Conservation (phyloP, 495 filamentous ascomycete species). For the Aspergillus campestris region DNA sequence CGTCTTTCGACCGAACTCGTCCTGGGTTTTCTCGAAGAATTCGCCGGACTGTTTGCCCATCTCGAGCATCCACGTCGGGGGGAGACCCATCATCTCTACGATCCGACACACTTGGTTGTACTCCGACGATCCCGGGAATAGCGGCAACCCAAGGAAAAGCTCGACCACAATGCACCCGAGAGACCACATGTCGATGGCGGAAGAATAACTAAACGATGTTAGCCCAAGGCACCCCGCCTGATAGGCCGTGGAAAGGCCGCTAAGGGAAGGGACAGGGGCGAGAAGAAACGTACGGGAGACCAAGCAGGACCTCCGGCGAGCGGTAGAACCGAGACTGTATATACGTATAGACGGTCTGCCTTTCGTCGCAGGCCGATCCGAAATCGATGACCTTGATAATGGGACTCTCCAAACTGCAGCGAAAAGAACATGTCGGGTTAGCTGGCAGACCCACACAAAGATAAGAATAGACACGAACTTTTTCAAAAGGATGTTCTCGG, state of each 20-base stretch:
- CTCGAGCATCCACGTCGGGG: constrained; percentile 98
- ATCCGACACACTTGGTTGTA: constrained; percentile 98
- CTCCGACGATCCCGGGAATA: constrained; percentile 97
- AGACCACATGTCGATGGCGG: constrained; percentile 99
- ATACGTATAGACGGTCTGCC: constrained; percentile 98
- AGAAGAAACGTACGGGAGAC: constrained; percentile 57
- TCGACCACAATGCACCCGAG: constrained; percentile 98
- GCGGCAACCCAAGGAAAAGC: constrained; percentile 85
- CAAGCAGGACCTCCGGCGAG: constrained; percentile 91
- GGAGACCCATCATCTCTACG: constrained; percentile 95
- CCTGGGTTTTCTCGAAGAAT: constrained; percentile 93
- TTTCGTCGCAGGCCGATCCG: constrained; percentile 95
- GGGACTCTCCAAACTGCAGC: constrained; percentile 75
- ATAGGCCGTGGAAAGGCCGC: too few relatives aligned
- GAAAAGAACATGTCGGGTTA: constrained; percentile 2
- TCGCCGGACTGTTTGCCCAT: constrained; percentile 97
- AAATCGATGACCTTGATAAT: constrained; percentile 99
- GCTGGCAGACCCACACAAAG: neutral
- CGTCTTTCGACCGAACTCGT: constrained; percentile 80
- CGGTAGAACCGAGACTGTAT: constrained; percentile 98
- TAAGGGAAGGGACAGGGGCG: neutral
- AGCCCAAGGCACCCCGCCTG: neutral
- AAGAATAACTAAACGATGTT: constrained; percentile 61
- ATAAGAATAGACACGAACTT: constrained; percentile 48
- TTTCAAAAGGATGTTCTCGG: constrained; percentile 96